Conservation (phyloP, 371 early-diverging fungal species). For the Mortierella sp. region DNA sequence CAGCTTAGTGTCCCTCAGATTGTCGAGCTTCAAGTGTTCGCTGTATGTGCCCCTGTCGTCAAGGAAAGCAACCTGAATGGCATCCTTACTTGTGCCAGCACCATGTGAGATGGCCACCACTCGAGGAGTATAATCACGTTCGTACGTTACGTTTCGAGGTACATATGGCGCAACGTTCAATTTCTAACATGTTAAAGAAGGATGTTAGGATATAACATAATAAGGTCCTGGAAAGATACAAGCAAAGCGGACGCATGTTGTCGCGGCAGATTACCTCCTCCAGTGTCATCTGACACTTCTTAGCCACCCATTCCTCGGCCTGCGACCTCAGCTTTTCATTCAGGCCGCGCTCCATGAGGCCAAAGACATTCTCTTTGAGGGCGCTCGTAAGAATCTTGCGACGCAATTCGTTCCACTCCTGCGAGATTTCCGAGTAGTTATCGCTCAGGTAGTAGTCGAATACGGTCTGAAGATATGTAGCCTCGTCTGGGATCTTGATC, state of each 20-base stretch:
- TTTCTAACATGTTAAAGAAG: constrained; percentile 56
- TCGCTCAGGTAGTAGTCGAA: constrained; percentile 71
- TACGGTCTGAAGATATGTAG: constrained; percentile 65
- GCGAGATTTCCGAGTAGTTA: constrained; percentile 68
- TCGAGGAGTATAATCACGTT: constrained; percentile 70
- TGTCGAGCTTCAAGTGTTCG: constrained; percentile 72
- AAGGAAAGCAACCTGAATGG: constrained; percentile 78
- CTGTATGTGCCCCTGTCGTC: constrained; percentile 81
- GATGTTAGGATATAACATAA: neutral
- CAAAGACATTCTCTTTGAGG: constrained; percentile 73
- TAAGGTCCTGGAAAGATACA: too few relatives aligned
- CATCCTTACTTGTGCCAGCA: constrained; percentile 75
- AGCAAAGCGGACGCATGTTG: too few relatives aligned
- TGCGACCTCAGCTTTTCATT: constrained; percentile 77
- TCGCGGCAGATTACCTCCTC: constrained; percentile 64
- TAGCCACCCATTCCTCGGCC: constrained; percentile 79
- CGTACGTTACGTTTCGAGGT: constrained; percentile 58
- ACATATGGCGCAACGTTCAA: constrained; percentile 78
- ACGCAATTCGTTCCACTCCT: constrained; percentile 87
- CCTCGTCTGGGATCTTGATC: constrained; percentile 73
- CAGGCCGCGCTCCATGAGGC: constrained; percentile 78
- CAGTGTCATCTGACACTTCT: constrained; percentile 69
- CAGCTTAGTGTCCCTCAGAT: constrained; percentile 66
- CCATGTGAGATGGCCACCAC: constrained; percentile 90
- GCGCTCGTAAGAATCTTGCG: constrained; percentile 70